Conservation (phyloP, 441 rosid genomes). For the Manihot esculenta region DNA sequence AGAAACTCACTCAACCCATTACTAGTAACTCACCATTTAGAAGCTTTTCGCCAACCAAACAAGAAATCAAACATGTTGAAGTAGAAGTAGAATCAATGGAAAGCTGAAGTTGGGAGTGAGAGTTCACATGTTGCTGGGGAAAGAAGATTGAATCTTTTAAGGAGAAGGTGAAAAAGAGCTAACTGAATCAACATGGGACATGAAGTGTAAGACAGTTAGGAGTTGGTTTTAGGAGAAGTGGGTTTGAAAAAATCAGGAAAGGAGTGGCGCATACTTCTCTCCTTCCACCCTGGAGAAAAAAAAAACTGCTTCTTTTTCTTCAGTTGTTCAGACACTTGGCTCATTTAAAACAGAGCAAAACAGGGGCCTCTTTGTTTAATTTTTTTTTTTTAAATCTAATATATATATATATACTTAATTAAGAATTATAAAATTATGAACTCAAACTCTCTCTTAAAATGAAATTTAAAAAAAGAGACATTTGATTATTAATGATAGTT, state of each 20-base stretch:
- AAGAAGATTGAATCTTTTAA: neutral
- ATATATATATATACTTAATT: too few species aligned
- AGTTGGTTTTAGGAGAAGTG: conserved; percentile 39
- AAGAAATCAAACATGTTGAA: conserved; percentile 53
- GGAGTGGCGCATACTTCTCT: conserved; percentile 16
- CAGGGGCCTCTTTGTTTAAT: too few species aligned
- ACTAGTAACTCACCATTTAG: conserved; percentile 50
- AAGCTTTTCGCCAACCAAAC: conserved; percentile 82
- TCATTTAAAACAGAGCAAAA: too few species aligned
- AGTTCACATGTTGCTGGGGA: neutral
- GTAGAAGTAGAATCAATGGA: neutral
- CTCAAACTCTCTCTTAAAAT: too few species aligned
- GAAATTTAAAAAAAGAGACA: too few species aligned
- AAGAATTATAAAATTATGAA: too few species aligned
- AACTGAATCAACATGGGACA: conserved; percentile 10
- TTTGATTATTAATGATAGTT: too few species aligned
- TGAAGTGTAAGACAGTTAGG: conserved; percentile 26
- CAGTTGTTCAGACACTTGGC: neutral
- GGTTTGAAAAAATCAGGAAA: conserved; percentile 40
- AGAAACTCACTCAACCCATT: neutral
- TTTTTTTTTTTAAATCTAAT: too few species aligned
- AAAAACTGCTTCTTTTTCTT: conserved; percentile 39
- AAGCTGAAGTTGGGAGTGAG: neutral
- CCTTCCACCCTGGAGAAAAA: neutral
- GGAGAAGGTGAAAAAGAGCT: neutral